These are phyloP conservation scores for Agrocybe praecox DNA, from an alignment of 768 basidiomycete species.

Conservation along the genomic window DNA sequence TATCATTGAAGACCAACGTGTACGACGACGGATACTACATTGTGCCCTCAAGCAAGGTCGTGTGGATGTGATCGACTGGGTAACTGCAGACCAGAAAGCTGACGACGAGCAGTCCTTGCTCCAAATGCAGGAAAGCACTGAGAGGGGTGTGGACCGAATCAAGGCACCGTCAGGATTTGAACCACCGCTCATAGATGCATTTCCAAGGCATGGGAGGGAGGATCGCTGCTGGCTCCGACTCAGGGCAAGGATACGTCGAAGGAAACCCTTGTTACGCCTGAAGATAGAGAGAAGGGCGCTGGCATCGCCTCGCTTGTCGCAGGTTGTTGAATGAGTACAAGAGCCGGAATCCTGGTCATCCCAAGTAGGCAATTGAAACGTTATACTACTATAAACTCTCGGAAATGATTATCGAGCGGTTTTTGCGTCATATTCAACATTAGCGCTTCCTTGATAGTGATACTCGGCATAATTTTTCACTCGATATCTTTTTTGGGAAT, in stretches of 20 bases:
- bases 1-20: conserved; percentile 54
- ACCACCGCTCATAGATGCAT: conserved; percentile 27
- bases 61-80: conserved; percentile 44
- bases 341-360: neutral
- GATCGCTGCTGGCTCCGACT: conserved; percentile 28
- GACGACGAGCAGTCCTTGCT: conserved; percentile 8
- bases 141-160: conserved; percentile 14
- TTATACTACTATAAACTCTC: neutral
- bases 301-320: neutral
- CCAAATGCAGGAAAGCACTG: conserved; percentile 15
- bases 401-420: neutral
- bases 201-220: conserved; percentile 33
- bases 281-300: neutral
- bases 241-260: conserved; percentile 1
- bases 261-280: neutral
- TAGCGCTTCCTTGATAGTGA: neutral
- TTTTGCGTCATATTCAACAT: neutral
- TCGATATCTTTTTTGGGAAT: neutral
- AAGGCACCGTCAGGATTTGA: conserved; percentile 15
- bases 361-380: neutral
- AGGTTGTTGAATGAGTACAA: neutral
- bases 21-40: conserved; percentile 58
- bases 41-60: conserved; percentile 71
- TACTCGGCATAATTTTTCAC: neutral
- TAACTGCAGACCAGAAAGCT: conserved; percentile 5